These are phyloP conservation scores for Filobasidium floriforme DNA, from an alignment of 768 basidiomycete species.

Conservation along the genomic window DNA sequence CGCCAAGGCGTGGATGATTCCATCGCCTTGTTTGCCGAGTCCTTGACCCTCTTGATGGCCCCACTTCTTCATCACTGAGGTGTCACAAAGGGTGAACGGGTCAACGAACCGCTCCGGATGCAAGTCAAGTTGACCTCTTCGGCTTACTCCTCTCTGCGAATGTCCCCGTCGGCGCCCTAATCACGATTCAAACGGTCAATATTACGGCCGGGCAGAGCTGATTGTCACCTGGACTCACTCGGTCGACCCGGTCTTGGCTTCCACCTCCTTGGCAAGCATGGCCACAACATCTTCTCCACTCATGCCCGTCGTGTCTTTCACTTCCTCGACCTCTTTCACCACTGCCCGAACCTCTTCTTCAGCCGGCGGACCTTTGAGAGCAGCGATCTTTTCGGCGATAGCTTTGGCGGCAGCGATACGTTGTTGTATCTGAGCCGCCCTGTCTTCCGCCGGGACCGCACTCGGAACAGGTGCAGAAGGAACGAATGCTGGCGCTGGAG, in stretches of 20 bases:
- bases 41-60: slow-evolving; percentile 92
- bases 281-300: slow-evolving; percentile 20
- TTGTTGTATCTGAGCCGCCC: slow-evolving; percentile 32
- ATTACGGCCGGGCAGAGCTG: background rate
- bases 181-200: slow-evolving; percentile 6
- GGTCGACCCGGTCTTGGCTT: slow-evolving; percentile 19
- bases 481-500: background rate
- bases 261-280: slow-evolving; percentile 17
- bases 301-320: slow-evolving; percentile 16
- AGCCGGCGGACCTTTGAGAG: slow-evolving; percentile 4
- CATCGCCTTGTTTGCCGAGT: slow-evolving; percentile 70
- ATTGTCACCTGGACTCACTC: slow-evolving; percentile 27
- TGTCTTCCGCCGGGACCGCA: background rate
- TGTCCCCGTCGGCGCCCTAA: slow-evolving; percentile 24
- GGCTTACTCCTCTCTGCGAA: slow-evolving; percentile 41
- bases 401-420: slow-evolving; percentile 38
- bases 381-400: slow-evolving; percentile 39
- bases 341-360: background rate
- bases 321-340: background rate
- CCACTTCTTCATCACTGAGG: slow-evolving; percentile 80
- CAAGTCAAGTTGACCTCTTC: background rate
- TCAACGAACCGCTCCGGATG: background rate
- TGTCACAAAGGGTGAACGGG: background rate
- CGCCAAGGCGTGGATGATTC: slow-evolving; percentile 79
- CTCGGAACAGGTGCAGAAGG: background rate